phyloP scores from a whole-genome alignment of 169 alveolate species.

The Eimeria maxima region DNA sequence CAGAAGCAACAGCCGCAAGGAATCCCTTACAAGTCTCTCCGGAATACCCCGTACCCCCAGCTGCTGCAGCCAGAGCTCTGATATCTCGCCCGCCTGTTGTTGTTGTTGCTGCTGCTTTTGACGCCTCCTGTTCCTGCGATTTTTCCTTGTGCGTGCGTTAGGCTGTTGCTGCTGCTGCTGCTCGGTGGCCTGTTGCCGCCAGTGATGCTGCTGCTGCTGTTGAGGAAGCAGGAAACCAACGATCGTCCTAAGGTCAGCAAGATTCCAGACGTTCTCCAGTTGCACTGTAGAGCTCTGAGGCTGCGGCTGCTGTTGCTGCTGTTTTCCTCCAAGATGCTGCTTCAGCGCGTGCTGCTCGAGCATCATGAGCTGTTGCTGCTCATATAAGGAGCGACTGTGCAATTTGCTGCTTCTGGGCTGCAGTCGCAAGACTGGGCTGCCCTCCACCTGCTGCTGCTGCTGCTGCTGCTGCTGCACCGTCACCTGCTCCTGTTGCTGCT shows the following conservation, averaged over 20 bases:
- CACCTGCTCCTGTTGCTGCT: no score
- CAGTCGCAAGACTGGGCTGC: neutral
- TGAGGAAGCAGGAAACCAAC: conserved; percentile 12
- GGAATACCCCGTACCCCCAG: neutral
- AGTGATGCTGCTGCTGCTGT: neutral
- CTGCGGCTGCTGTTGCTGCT: conserved; percentile 13
- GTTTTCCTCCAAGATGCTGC: neutral
- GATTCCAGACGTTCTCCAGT: neutral
- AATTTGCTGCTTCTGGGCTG: conserved; percentile 14
- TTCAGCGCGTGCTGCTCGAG: conserved; percentile 44
- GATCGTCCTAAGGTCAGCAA: neutral
- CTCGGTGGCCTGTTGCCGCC: neutral
- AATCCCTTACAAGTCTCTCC: neutral
- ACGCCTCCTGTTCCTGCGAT: neutral
- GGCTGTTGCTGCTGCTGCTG: conserved; percentile 25
- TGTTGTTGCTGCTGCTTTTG: conserved; percentile 51
- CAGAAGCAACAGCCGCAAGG: neutral
- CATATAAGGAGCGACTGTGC: conserved; percentile 20
- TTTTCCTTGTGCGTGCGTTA: neutral
- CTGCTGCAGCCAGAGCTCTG: conserved; percentile 10
- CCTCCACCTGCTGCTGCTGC: conserved; percentile 27
- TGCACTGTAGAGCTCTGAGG: neutral
- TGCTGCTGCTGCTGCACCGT: no score
- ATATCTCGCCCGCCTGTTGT: neutral
- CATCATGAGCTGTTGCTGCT: conserved; percentile 47